Base-by-base conservation (phyloP, 208 protist genomes). In the Trypanosoma melophagium region DNA sequence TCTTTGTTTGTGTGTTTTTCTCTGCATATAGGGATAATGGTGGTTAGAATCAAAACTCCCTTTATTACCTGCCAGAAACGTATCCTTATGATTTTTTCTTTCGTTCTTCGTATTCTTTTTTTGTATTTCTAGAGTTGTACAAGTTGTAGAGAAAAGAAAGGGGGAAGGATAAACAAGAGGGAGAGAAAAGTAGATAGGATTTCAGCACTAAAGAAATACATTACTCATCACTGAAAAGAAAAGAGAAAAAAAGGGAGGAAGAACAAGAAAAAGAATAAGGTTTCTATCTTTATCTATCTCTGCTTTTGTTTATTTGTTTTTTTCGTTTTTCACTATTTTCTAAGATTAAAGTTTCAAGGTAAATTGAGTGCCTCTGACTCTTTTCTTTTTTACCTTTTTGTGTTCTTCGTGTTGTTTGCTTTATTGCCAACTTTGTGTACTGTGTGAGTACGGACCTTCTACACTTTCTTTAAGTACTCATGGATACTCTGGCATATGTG, bases 401-500 rank as follows among this genome's bases (percentile, higher is more conserved):
- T 47, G 9, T 47, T 47, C 1, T 47, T n/a, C 42, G 9, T 8
- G 9, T n/a, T 17, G 9, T n/a, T 47, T 47, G 9, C 10, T 47
- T 49, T 41, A 17, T 49, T 44, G 22, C 2, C 24, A 10, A 35
- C 28, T 35, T 64, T 19, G 19, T 55, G 24, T 25, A 69, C 7
- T n/a, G 7, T 54, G 16, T 66, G 62, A 17, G 40, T 58, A 61
- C 51, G 38, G 69, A 63, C 31, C 35, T 60, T 31, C 44, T 22
- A 16, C 41, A 51, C 66, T 41, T 42, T 38, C 44, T 66, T 58
- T 67, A 21, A 40, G 25, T 45, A 42, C 28, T 25, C 16, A 96
- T 96, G 90, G 82, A 92, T 65, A 81, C 80, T 25, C 38, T 93
- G 3, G 74, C 79, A 10, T 93, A 90, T 60, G 58, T 71, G 7